These are phyloP conservation scores for Eimeria praecox DNA, from an alignment of 169 alveolate genomes.

Conservation along the genomic window DNA sequence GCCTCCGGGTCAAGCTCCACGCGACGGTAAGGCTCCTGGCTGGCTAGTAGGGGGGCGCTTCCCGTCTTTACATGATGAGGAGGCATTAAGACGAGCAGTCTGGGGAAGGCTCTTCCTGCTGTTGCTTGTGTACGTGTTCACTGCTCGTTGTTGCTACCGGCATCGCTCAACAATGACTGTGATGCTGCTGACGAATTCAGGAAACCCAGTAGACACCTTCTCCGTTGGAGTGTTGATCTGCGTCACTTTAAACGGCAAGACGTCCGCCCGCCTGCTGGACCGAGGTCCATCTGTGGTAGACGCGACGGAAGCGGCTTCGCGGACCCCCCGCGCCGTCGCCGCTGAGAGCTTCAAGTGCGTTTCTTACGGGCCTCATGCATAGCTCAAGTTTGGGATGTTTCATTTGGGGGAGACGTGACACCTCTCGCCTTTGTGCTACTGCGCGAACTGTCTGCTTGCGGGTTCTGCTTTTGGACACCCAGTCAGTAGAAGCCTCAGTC, in stretches of 20 bases:
- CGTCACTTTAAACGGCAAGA: slow-evolving; percentile 57
- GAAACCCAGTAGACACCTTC: slow-evolving; percentile 10
- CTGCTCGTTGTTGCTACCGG: neutral
- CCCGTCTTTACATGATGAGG: neutral
- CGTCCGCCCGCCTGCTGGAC: slow-evolving; percentile 75
- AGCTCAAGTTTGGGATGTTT: neutral
- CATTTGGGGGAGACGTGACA: neutral
- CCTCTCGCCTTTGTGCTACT: neutral
- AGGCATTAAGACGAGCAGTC: neutral
- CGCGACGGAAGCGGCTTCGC: slow-evolving; percentile 44
- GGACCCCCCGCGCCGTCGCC: slow-evolving; percentile 66
- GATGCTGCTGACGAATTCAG: slow-evolving; percentile 4
- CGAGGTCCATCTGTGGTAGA: slow-evolving; percentile 76
- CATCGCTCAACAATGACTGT: neutral
- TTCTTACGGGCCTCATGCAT: neutral
- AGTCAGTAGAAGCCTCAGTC: neutral
- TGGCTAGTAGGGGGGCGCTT: neutral
- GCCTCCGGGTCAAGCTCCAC: neutral
- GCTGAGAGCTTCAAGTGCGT: slow-evolving; percentile 77
- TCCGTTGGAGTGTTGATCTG: slow-evolving; percentile 62
- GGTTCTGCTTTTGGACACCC: neutral
- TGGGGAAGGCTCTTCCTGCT: neutral
- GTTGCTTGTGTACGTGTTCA: neutral
- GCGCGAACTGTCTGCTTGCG: neutral
- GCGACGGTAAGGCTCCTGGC: slow-evolving; percentile 3